Evolutionary conservation across 1,139 yeast species (phyloP).

Genomic region (Magnusiomyces suaveolens): DNA sequence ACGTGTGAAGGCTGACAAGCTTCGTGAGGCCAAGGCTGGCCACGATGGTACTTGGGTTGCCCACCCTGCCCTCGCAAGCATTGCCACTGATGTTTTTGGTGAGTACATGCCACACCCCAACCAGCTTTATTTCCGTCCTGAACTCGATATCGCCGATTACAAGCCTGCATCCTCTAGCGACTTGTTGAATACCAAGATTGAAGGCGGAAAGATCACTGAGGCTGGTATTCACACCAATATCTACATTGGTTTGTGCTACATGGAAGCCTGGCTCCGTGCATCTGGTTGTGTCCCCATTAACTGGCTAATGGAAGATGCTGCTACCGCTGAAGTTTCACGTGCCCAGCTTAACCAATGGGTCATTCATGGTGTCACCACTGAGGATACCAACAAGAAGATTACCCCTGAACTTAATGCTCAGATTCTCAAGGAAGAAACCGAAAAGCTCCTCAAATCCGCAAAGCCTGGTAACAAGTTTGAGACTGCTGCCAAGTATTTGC

Average conservation of each 20-base stretch:
- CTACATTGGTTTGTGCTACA: slow-evolving; percentile 60
- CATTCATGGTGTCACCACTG: slow-evolving; percentile 54
- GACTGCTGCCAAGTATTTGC: slow-evolving; percentile 48
- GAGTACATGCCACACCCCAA: slow-evolving; percentile 72
- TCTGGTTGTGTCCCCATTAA: slow-evolving; percentile 73
- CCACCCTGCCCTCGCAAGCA: slow-evolving; percentile 65
- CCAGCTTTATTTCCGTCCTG: slow-evolving; percentile 53
- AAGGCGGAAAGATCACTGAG: slow-evolving; percentile 56
- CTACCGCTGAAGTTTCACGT: slow-evolving; percentile 75
- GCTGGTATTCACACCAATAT: slow-evolving; percentile 61
- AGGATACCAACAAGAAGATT: slow-evolving; percentile 41
- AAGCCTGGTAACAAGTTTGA: slow-evolving; percentile 39
- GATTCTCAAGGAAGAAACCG: slow-evolving; percentile 53
- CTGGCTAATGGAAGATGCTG: slow-evolving; percentile 77
- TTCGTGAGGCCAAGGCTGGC: slow-evolving; percentile 61
- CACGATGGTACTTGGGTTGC: slow-evolving; percentile 80
- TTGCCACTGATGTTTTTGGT: slow-evolving; percentile 63
- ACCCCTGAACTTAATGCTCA: slow-evolving; percentile 46
- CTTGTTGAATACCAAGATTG: slow-evolving; percentile 56
- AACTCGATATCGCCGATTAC: slow-evolving; percentile 30
- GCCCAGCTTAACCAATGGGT: slow-evolving; percentile 78
- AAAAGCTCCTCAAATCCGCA: slow-evolving; percentile 44
- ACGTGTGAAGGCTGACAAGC: slow-evolving; percentile 57
- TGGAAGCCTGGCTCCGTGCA: slow-evolving; percentile 75
- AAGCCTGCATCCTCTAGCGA: slow-evolving; percentile 49